A percentile compares a stretch with the other conserved stretches of the same genome.
Evolutionary conservation across 1,284 basidiomycete species (phyloP).

Genomic region (Cutaneotrichosporon sp.): DNA sequence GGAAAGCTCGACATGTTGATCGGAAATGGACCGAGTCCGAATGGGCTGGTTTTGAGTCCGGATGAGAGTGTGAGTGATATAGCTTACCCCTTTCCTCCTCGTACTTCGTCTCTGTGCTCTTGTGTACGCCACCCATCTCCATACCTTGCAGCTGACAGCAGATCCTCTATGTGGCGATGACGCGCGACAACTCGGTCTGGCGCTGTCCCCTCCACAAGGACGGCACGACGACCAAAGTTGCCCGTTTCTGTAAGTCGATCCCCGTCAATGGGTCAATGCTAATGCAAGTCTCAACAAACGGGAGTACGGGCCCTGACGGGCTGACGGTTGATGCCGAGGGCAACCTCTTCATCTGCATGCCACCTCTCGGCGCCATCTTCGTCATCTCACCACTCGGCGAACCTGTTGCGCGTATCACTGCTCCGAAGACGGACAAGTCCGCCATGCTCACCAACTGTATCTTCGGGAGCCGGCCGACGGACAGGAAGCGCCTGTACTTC

Average conservation of each 20-base stretch:
- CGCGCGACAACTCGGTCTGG: background rate
- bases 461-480: background rate
- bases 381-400: background rate
- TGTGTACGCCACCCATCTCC: too few relatives aligned
- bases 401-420: background rate
- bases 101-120: too few relatives aligned
- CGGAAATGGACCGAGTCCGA: background rate
- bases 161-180: background rate
- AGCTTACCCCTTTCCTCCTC: too few relatives aligned
- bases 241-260: background rate
- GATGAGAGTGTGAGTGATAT: background rate
- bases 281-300: background rate
- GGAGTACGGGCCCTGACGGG: background rate
- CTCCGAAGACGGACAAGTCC: background rate
- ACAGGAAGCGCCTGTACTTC: background rate
- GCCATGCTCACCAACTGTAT: background rate
- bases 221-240: constrained; percentile 1
- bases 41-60: background rate
- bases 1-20: background rate
- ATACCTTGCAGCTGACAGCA: background rate
- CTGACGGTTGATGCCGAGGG: background rate
- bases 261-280: background rate
- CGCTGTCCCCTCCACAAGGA: constrained; percentile 3
- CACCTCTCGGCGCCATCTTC: background rate
- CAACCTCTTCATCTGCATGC: constrained; percentile 1